These are phyloP conservation scores for Mangifera indica DNA, from an alignment of 345 rosid genomes.

Conservation along the genomic window DNA sequence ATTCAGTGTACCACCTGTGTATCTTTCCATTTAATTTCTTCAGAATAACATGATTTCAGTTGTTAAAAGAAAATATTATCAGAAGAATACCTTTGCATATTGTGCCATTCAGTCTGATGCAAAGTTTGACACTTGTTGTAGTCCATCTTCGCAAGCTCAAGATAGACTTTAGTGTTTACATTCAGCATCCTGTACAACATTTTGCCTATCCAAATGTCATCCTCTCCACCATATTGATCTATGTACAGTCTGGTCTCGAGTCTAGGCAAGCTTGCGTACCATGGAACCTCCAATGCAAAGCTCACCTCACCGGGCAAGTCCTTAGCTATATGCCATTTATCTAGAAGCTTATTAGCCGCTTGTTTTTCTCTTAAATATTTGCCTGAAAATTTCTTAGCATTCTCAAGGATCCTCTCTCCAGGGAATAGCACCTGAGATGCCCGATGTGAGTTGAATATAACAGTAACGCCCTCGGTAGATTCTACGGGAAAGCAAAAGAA, in stretches of 20 bases:
- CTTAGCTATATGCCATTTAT: conserved; percentile 92
- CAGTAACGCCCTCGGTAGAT: conserved; percentile 87
- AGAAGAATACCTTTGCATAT: conserved; percentile 56
- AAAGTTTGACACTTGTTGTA: conserved; percentile 82
- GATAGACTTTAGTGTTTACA: conserved; percentile 71
- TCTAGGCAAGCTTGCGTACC: conserved; percentile 82
- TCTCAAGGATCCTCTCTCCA: conserved; percentile 63
- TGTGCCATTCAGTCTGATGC: conserved; percentile 69
- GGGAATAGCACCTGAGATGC: conserved; percentile 80
- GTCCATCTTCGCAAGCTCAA: conserved; percentile 80
- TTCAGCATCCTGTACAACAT: conserved; percentile 92
- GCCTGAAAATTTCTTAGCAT: conserved; percentile 56
- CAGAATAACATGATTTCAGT: background rate
- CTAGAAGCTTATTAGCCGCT: conserved; percentile 53
- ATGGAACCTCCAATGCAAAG: conserved; percentile 76
- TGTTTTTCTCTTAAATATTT: conserved; percentile 52
- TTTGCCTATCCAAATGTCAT: conserved; percentile 97
- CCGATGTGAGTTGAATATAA: conserved; percentile 73
- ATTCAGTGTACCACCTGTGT: conserved; percentile 67
- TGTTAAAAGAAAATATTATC: background rate
- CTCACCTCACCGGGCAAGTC: conserved; percentile 94
- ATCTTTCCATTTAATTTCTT: background rate
- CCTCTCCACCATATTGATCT: conserved; percentile 90
- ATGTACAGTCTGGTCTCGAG: conserved; percentile 82
- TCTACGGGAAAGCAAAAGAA: conserved; percentile 80